phyloP scores from a whole-genome alignment of 208 protist genomes.

The Leishmania martiniquensis region DNA sequence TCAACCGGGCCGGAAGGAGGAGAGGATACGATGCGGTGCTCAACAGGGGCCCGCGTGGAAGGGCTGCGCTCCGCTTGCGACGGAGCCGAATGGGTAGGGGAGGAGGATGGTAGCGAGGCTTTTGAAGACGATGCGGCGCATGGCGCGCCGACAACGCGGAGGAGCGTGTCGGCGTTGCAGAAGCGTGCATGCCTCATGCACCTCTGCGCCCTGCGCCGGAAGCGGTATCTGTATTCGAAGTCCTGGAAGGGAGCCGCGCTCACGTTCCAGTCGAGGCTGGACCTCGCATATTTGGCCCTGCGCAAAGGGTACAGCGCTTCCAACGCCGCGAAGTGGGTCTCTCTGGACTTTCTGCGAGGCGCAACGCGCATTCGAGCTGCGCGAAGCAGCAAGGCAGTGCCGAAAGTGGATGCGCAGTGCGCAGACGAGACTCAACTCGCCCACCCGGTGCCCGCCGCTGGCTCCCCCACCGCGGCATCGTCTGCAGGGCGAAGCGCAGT shows the following conservation, averaged over 20 bases:
- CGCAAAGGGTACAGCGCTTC: constrained; percentile 14
- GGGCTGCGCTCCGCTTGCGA: neutral
- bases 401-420: neutral
- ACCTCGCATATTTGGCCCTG: constrained; percentile 27
- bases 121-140: neutral
- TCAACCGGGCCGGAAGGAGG: neutral
- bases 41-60: neutral
- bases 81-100: neutral
- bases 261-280: constrained; percentile 6
- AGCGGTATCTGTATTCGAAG: neutral
- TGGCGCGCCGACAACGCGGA: neutral
- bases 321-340: constrained; percentile 22
- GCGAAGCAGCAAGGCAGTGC: neutral
- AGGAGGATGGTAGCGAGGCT: neutral
- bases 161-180: neutral
- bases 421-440: neutral
- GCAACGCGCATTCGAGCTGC: constrained; percentile 4
- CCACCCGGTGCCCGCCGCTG: neutral
- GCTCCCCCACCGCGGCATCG: neutral
- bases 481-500: neutral
- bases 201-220: neutral
- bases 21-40: neutral
- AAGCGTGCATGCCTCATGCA: neutral
- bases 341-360: constrained; percentile 17
- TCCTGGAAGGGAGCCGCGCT: neutral